A percentile compares a stretch with the other conserved stretches of the same genome.
Evolutionary conservation across 306 rosid species (phyloP).

Genomic region (Cicer pinnatifidum): DNA sequence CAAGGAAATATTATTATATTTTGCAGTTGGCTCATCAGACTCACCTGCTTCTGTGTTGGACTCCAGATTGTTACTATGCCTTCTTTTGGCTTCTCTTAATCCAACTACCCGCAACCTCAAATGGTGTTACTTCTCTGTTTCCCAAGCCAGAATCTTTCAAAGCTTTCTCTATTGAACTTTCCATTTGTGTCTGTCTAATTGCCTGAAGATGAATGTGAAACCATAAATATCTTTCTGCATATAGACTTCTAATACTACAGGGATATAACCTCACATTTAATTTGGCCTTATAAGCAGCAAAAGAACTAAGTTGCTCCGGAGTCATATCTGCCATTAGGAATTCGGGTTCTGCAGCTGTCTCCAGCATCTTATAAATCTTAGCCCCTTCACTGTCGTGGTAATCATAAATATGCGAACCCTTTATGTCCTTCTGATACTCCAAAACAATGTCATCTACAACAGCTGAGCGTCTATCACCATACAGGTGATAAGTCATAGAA

Average conservation of each 20-base stretch:
- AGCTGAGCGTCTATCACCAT: constrained; percentile 65
- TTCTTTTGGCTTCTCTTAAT: constrained; percentile 62
- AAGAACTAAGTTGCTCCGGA: constrained; percentile 75
- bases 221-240: constrained; percentile 44
- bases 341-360: constrained; percentile 88
- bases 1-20: background rate
- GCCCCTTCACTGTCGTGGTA: constrained; percentile 81
- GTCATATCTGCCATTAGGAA: constrained; percentile 93
- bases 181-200: constrained; percentile 69
- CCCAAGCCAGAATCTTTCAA: constrained; percentile 71
- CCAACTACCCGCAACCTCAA: constrained; percentile 87
- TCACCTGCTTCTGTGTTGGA: constrained; percentile 86
- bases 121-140: constrained; percentile 73
- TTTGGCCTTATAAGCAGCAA: constrained; percentile 71
- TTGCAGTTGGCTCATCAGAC: constrained; percentile 52
- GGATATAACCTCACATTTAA: constrained; percentile 61
- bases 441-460: constrained; percentile 68
- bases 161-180: constrained; percentile 73
- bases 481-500: constrained; percentile 38
- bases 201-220: constrained; percentile 59
- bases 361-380: constrained; percentile 72
- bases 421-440: constrained; percentile 64
- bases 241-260: constrained; percentile 38
- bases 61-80: constrained; percentile 91
- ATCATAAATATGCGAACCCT: constrained; percentile 49